Evolutionary conservation across 1,139 yeast species (phyloP).

Genomic region (Yarrowia galli): DNA sequence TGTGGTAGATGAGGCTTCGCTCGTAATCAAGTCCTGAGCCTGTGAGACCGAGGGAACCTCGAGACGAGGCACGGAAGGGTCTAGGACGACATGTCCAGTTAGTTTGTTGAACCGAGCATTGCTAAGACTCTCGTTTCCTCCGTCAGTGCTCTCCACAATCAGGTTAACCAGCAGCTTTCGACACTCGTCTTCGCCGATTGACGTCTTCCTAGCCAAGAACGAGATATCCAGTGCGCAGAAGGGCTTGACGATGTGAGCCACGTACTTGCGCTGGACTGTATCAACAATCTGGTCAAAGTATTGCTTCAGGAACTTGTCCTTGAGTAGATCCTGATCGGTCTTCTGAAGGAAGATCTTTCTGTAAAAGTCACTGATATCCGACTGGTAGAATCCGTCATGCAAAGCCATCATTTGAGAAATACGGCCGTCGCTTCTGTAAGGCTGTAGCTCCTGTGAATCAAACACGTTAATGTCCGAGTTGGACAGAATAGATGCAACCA

Average conservation of each 20-base stretch:
- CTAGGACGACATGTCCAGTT: slow-evolving; percentile 13
- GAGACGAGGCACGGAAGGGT: slow-evolving; percentile 6
- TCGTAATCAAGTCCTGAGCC: slow-evolving; percentile 22
- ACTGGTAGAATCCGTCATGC: slow-evolving; percentile 52
- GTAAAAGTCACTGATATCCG: slow-evolving; percentile 53
- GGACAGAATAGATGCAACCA: slow-evolving; percentile 68
- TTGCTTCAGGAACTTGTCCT: slow-evolving; percentile 46
- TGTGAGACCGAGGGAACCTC: slow-evolving; percentile 23
- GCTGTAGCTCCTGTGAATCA: slow-evolving; percentile 58
- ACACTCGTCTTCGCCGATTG: slow-evolving; percentile 50
- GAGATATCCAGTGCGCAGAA: slow-evolving; percentile 51
- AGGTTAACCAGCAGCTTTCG: slow-evolving; percentile 55
- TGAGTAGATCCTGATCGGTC: slow-evolving; percentile 46
- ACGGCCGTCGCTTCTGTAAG: slow-evolving; percentile 53
- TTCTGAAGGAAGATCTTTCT: slow-evolving; percentile 44
- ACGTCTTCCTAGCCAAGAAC: slow-evolving; percentile 48
- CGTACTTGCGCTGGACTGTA: slow-evolving; percentile 50
- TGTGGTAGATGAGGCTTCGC: slow-evolving; percentile 17
- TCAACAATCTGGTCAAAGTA: slow-evolving; percentile 50
- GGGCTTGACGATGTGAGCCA: slow-evolving; percentile 53
- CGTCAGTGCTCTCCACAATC: slow-evolving; percentile 54
- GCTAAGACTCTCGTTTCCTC: slow-evolving; percentile 20
- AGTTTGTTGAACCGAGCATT: slow-evolving; percentile 21
- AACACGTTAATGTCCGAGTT: slow-evolving; percentile 73
- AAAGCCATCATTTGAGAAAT: slow-evolving; percentile 52